Evolutionary conservation across 139 green algal species (phyloP).

Genomic region (Micromonas pusilla): DNA sequence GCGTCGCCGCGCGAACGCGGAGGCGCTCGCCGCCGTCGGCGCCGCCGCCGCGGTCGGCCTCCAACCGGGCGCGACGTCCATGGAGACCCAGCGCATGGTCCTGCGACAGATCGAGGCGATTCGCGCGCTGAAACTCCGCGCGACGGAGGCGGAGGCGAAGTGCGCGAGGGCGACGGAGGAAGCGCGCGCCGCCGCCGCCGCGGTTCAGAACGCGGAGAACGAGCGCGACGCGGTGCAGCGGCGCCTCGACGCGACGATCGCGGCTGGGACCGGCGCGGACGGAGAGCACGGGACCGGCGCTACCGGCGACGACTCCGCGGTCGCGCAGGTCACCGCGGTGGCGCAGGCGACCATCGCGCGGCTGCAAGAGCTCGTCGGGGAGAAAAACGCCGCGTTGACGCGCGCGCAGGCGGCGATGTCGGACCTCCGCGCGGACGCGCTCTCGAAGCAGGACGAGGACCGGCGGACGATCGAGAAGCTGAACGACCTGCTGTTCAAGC

Average conservation of each 20-base stretch:
- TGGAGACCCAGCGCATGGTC: conserved; percentile 14
- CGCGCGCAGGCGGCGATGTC: conserved; percentile 18
- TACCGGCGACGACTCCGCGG: conserved; percentile 20
- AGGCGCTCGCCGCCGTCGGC: conserved; percentile 13
- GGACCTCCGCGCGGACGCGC: conserved; percentile 38
- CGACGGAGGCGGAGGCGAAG: background rate
- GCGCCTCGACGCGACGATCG: conserved; percentile 5
- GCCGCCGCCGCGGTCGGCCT: background rate
- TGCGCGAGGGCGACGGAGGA: background rate
- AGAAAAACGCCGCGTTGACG: conserved; percentile 17
- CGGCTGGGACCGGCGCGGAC: background rate
- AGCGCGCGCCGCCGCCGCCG: background rate
- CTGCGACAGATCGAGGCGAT: conserved; percentile 27
- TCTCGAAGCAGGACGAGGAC: conserved; percentile 44
- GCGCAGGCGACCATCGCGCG: conserved; percentile 55
- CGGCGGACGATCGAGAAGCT: conserved; percentile 51
- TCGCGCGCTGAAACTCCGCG: background rate
- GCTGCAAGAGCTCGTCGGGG: conserved; percentile 45
- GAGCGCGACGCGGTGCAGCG: conserved; percentile 10
- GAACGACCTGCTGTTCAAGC: conserved; percentile 38
- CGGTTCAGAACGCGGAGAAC: background rate
- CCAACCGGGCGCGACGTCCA: background rate
- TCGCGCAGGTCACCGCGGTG: conserved; percentile 37
- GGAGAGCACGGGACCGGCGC: background rate
- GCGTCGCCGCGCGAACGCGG: background rate